These are phyloP conservation scores for Rossbeevera mucosa DNA, from an alignment of 768 basidiomycete species.

Conservation along the genomic window DNA sequence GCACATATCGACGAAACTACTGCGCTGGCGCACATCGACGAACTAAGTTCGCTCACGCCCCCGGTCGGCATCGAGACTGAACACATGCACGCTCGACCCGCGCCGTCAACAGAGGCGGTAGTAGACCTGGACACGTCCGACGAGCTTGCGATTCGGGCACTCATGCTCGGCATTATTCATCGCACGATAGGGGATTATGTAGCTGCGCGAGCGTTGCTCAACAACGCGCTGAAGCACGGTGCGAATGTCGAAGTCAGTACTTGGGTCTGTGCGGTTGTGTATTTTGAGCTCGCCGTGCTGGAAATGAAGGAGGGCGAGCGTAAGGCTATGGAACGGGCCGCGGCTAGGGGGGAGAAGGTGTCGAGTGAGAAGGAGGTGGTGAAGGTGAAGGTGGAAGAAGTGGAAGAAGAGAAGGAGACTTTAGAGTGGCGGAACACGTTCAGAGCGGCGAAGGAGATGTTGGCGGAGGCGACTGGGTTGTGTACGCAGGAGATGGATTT, in stretches of 20 bases:
- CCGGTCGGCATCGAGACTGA: slow-evolving; percentile 32
- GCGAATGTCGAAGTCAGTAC: slow-evolving; percentile 45
- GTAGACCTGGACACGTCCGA: slow-evolving; percentile 62
- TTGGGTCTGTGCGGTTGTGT: slow-evolving; percentile 64
- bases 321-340: slow-evolving; percentile 31
- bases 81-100: slow-evolving; percentile 15
- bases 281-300: slow-evolving; percentile 69
- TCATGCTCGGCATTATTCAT: slow-evolving; percentile 65
- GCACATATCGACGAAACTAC: slow-evolving; percentile 50
- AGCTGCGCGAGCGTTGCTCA: slow-evolving; percentile 45
- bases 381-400: background rate
- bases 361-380: background rate
- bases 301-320: slow-evolving; percentile 59
- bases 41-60: slow-evolving; percentile 49
- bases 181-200: slow-evolving; percentile 49
- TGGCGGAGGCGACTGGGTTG: slow-evolving; percentile 47
- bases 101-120: background rate
- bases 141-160: slow-evolving; percentile 62
- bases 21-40: slow-evolving; percentile 57
- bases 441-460: slow-evolving; percentile 42
- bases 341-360: background rate
- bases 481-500: slow-evolving; percentile 56
- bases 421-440: slow-evolving; percentile 46
- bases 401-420: slow-evolving; percentile 6
- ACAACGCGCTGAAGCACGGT: slow-evolving; percentile 45